These are phyloP conservation scores for Myriosclerotinia duriaeana DNA, from an alignment of 2,329 filamentous ascomycete genomes.

Conservation along the genomic window DNA sequence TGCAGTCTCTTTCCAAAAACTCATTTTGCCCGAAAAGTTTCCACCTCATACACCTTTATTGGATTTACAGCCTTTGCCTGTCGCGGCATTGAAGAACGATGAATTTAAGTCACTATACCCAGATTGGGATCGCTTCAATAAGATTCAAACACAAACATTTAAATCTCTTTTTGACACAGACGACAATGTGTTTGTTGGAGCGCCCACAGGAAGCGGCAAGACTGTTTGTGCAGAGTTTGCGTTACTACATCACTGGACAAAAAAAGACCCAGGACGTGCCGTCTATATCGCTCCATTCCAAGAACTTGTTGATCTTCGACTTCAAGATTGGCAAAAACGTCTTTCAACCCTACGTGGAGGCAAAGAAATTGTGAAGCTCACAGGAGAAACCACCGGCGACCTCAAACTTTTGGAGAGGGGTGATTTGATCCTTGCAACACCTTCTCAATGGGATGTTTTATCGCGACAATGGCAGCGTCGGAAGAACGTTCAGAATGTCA, in stretches of 20 bases:
- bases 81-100: conserved; percentile 81
- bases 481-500: conserved; percentile 89
- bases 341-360: conserved; percentile 72
- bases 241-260: conserved; percentile 82
- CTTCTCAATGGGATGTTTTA: conserved; percentile 91
- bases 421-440: conserved; percentile 89
- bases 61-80: conserved; percentile 86
- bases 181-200: conserved; percentile 89
- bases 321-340: conserved; percentile 82
- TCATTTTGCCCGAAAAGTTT: conserved; percentile 93
- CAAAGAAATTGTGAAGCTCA: conserved; percentile 89
- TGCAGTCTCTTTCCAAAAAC: conserved; percentile 90
- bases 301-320: conserved; percentile 79
- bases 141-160: conserved; percentile 95
- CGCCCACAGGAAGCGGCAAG: conserved; percentile 94
- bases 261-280: conserved; percentile 69
- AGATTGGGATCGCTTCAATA: conserved; percentile 87
- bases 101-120: conserved; percentile 82
- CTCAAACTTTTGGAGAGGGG: conserved; percentile 83
- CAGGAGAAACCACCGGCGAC: conserved; percentile 87
- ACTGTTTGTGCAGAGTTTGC: conserved; percentile 96
- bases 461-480: conserved; percentile 95
- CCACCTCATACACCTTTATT: conserved; percentile 89
- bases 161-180: conserved; percentile 88
- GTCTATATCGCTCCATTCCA: conserved; percentile 96